A percentile compares a stretch with the other conserved stretches of the same genome.
phyloP scores from a whole-genome alignment of 1,284 basidiomycete genomes.

The Fomitopsis palustris region DNA sequence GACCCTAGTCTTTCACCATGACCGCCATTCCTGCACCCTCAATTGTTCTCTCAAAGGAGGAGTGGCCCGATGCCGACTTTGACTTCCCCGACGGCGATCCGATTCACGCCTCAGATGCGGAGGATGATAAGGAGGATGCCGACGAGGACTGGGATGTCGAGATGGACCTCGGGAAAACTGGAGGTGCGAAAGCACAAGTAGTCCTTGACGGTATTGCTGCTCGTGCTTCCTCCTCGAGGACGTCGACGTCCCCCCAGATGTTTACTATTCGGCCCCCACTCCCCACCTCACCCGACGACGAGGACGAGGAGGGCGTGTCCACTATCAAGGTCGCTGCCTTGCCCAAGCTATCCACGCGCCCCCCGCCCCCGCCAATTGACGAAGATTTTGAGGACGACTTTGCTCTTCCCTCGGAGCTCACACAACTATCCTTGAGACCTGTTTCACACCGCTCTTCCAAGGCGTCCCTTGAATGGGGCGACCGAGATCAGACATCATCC shows the following conservation, averaged over 20 bases:
- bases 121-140: conserved; percentile 61
- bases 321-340: conserved; percentile 71
- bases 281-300: conserved; percentile 45
- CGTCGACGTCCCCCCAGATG: conserved; percentile 34
- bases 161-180: conserved; percentile 61
- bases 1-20: conserved; percentile 35
- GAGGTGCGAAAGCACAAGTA: conserved; percentile 45
- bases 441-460: conserved; percentile 73
- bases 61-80: conserved; percentile 83
- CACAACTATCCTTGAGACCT: conserved; percentile 72
- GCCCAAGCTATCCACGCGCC: conserved; percentile 34
- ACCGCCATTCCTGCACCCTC: conserved; percentile 57
- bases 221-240: conserved; percentile 25
- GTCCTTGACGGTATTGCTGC: conserved; percentile 35
- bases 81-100: conserved; percentile 72
- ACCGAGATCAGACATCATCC: conserved; percentile 75
- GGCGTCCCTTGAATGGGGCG: conserved; percentile 78
- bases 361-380: conserved; percentile 24
- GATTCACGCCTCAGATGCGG: conserved; percentile 50
- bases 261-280: conserved; percentile 66
- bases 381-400: conserved; percentile 49
- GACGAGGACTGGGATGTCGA: conserved; percentile 75
- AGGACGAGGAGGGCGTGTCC: conserved; percentile 74
- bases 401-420: conserved; percentile 71
- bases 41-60: conserved; percentile 54